Percentiles rank a stretch among this genome's conserved stretches.
Evolutionary conservation across 441 rosid species (phyloP).

Genomic region (Isatis lusitanica): DNA sequence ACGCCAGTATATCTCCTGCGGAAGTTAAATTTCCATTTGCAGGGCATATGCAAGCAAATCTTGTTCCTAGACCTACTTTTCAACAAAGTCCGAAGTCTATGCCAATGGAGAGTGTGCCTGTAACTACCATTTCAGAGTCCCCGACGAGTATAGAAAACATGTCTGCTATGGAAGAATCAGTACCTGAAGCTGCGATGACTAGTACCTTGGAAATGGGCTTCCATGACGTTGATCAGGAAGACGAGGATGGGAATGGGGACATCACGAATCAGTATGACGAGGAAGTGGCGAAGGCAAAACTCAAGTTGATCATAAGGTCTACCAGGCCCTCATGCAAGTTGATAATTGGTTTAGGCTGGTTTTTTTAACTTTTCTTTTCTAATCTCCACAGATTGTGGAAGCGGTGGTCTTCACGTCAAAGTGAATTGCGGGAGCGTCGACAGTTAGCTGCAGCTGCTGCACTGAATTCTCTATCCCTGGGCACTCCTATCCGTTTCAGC

Average conservation of each 20-base stretch:
- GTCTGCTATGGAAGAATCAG: constrained; percentile 35
- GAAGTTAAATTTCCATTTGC: constrained; percentile 36
- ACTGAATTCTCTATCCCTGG: constrained; percentile 67
- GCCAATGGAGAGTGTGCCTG: constrained; percentile 33
- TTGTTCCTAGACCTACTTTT: constrained; percentile 41
- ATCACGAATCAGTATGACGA: constrained; percentile 44
- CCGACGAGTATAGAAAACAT: constrained; percentile 32
- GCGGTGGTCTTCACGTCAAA: constrained; percentile 60
- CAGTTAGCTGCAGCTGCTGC: constrained; percentile 76
- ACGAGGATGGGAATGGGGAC: constrained; percentile 39
- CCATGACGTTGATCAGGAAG: constrained; percentile 42
- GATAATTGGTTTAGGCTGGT: constrained; percentile 10
- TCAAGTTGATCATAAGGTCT: constrained; percentile 85
- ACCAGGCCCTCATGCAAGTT: constrained; percentile 25
- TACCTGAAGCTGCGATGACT: constrained; percentile 34
- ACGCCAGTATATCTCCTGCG: constrained; percentile 37
- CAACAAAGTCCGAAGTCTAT: constrained; percentile 43
- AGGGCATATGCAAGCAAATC: constrained; percentile 42
- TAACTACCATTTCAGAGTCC: constrained; percentile 28
- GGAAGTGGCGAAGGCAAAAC: constrained; percentile 74
- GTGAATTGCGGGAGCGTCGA: constrained; percentile 66
- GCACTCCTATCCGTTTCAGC: constrained; percentile 64
- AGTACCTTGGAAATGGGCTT: constrained; percentile 43
- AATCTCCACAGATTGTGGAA: constrained; percentile 77
- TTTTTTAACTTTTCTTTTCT: constrained; percentile 19